These are phyloP conservation scores for Angophora floribunda DNA, from an alignment of 345 rosid species.

Conservation along the genomic window DNA sequence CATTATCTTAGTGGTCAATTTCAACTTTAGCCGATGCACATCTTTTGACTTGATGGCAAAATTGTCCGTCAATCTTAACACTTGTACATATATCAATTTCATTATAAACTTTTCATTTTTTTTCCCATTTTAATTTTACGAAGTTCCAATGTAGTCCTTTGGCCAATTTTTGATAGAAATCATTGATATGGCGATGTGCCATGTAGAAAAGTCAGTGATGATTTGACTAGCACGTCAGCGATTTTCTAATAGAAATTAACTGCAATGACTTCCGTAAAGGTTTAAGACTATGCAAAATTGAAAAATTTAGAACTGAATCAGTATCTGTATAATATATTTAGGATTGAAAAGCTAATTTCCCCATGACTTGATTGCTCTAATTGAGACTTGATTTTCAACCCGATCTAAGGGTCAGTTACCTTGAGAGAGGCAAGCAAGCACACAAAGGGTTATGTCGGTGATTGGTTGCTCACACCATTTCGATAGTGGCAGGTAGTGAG, in stretches of 20 bases:
- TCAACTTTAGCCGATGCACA: not conserved
- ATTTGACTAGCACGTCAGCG: too few species aligned
- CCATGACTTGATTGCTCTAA: not conserved
- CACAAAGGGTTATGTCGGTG: not conserved
- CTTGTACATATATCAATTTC: too few species aligned
- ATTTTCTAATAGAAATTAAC: too few species aligned
- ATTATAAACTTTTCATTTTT: too few species aligned
- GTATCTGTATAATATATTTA: not conserved
- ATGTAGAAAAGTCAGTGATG: not conserved
- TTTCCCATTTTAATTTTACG: too few species aligned
- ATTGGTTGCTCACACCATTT: not conserved
- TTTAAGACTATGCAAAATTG: too few species aligned
- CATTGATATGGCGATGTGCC: not conserved
- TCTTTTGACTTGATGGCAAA: not conserved
- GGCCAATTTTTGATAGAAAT: too few species aligned
- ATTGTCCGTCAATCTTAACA: too few species aligned
- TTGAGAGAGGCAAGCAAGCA: not conserved
- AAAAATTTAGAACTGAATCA: fast-evolving
- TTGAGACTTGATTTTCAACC: not conserved
- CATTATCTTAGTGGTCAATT: not conserved
- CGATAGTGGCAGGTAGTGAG: not conserved
- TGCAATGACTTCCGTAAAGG: fast-evolving
- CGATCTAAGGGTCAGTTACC: not conserved
- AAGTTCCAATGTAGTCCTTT: too few species aligned
- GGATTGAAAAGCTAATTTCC: not conserved